A percentile compares a stretch with the other conserved stretches of the same genome.
phyloP scores from a whole-genome alignment of 768 basidiomycete species.

The Dentipellis fragilis region DNA sequence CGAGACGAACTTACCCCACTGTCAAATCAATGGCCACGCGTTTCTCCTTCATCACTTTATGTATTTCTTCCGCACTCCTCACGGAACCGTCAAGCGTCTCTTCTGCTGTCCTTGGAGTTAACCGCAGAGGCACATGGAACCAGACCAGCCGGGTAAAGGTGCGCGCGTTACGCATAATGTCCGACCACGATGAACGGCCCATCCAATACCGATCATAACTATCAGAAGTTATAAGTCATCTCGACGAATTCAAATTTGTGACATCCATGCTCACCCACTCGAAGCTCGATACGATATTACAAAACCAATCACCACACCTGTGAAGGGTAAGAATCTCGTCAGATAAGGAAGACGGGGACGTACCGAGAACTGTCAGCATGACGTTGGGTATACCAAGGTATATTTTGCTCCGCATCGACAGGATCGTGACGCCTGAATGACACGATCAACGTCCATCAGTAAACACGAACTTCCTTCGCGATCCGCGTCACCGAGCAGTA shows the following conservation, averaged over 20 bases:
- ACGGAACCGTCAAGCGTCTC: slow-evolving; percentile 12
- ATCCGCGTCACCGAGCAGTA: too few relatives aligned
- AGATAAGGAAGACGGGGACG: slow-evolving; percentile 6
- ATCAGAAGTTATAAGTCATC: not conserved
- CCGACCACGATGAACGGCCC: slow-evolving; percentile 44
- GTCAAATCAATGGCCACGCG: slow-evolving; percentile 46
- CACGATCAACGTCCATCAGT: not conserved
- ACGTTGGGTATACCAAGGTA: slow-evolving; percentile 41
- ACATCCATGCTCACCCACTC: slow-evolving; percentile 34
- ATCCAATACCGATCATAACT: slow-evolving; percentile 61
- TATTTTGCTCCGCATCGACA: slow-evolving; percentile 30
- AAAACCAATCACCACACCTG: slow-evolving; percentile 49
- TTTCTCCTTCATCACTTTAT: slow-evolving; percentile 52
- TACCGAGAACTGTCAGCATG: slow-evolving; percentile 53
- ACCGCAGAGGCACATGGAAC: slow-evolving; percentile 48
- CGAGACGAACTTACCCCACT: slow-evolving; percentile 33
- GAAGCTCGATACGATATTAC: slow-evolving; percentile 53
- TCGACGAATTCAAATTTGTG: not conserved
- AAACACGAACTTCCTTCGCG: not conserved
- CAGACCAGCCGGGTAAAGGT: slow-evolving; percentile 45
- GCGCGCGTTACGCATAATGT: slow-evolving; percentile 40
- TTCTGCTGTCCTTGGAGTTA: slow-evolving; percentile 30
- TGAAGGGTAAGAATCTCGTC: slow-evolving; percentile 9
- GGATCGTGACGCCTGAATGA: slow-evolving; percentile 29
- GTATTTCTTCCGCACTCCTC: slow-evolving; percentile 31